Percentiles rank a stretch among this genome's conserved stretches.
phyloP scores from a whole-genome alignment of 2,329 filamentous ascomycete genomes.

The Colletotrichum sp. region DNA sequence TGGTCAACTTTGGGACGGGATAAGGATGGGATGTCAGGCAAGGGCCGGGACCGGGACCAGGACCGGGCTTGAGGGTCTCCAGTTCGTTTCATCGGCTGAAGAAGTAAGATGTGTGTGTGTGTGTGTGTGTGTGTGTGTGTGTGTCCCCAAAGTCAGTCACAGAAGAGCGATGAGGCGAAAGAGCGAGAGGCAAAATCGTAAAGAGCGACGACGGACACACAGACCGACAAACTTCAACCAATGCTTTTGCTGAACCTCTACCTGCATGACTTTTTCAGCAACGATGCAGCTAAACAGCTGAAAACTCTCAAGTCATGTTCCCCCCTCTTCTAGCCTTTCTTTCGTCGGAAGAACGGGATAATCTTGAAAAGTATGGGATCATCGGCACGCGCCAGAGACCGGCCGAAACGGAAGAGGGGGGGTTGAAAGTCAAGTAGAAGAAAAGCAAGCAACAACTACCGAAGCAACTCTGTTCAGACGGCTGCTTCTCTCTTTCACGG shows the following conservation, averaged over 20 bases:
- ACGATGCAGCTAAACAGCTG: not conserved
- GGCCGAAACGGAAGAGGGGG: not conserved
- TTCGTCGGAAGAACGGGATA: not conserved
- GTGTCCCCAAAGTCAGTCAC: not conserved
- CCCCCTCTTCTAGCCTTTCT: not conserved
- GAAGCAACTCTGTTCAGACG: not conserved
- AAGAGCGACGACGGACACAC: not conserved
- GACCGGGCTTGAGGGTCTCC: not conserved
- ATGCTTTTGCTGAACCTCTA: not conserved
- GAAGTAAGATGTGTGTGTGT: not conserved
- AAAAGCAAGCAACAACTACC: not conserved
- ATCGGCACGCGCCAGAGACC: not conserved
- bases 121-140: not conserved
- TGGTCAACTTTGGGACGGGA: not conserved
- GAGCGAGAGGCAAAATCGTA: not conserved
- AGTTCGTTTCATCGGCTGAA: constrained; percentile 17
- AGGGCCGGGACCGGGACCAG: not conserved
- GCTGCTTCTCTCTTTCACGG: not conserved
- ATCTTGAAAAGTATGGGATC: not conserved
- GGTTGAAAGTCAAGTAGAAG: not conserved
- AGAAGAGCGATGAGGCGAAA: not conserved
- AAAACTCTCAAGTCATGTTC: not conserved
- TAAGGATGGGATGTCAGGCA: constrained; percentile 9
- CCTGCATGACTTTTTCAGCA: not conserved
- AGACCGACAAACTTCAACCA: not conserved